Conservation (phyloP, 2,329 filamentous ascomycete genomes). For the Verruconis gallopava region DNA sequence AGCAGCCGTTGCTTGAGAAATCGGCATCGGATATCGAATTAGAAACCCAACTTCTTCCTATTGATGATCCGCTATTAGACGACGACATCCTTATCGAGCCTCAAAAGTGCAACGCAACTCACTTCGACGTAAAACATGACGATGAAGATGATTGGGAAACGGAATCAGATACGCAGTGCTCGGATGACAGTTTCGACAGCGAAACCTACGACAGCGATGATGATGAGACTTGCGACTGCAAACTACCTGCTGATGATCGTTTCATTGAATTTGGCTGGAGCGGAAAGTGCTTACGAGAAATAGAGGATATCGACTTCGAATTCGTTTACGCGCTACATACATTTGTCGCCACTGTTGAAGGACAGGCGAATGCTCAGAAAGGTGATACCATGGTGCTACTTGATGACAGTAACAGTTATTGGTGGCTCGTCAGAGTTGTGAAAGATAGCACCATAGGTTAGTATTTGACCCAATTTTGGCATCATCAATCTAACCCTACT, state of each 20-base stretch:
- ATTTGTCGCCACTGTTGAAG: constrained; percentile 94
- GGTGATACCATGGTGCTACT: constrained; percentile 97
- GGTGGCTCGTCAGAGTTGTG: constrained; percentile 95
- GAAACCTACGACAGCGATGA: not conserved
- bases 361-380: constrained; percentile 95
- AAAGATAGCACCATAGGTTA: constrained; percentile 90
- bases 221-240: not conserved
- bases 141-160: constrained; percentile 11
- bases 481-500: not conserved
- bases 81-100: too few relatives aligned
- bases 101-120: too few relatives aligned
- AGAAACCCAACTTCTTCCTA: constrained; percentile 27
- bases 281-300: constrained; percentile 72
- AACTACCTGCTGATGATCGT: constrained; percentile 36
- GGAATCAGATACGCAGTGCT: constrained; percentile 22
- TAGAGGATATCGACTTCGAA: constrained; percentile 99
- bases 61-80: constrained; percentile 27
- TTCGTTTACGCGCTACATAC: constrained; percentile 98
- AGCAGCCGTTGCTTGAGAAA: constrained; percentile 21
- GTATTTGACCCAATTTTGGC: constrained; percentile 14
- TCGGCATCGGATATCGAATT: constrained; percentile 24
- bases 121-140: constrained; percentile 3
- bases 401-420: constrained; percentile 98
- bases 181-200: constrained; percentile 16
- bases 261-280: constrained; percentile 63